These are phyloP conservation scores for Fraxinus xanthoxyloides DNA, from an alignment of 305 asterid genomes.

Conservation along the genomic window DNA sequence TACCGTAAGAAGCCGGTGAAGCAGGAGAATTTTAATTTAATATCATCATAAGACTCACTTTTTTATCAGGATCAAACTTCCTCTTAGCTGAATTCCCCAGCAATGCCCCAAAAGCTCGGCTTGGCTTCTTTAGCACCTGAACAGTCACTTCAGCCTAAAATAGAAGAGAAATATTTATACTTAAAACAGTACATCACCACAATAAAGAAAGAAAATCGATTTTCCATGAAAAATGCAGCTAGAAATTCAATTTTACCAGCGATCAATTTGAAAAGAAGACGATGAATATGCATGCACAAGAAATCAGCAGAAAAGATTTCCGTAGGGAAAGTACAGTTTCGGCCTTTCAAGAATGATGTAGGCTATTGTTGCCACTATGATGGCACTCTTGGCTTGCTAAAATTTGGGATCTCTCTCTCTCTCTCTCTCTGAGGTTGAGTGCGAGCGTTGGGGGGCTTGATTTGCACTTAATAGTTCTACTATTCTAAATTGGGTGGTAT, in stretches of 20 bases:
- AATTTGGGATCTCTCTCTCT: not conserved
- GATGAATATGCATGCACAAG: not conserved
- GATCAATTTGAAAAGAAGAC: not conserved
- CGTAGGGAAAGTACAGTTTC: not conserved
- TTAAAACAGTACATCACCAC: not conserved
- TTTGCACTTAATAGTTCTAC: not conserved
- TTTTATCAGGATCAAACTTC: slow-evolving; percentile 61
- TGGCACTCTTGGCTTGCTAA: not conserved
- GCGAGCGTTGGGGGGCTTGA: not conserved
- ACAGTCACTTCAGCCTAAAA: slow-evolving; percentile 64
- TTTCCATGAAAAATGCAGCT: not conserved
- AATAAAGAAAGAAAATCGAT: not conserved
- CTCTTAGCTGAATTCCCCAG: slow-evolving; percentile 71
- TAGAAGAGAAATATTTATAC: slow-evolving; percentile 10
- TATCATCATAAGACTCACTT: slow-evolving; percentile 39
- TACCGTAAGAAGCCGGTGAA: slow-evolving; percentile 6
- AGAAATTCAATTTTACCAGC: not conserved
- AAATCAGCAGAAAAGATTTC: slow-evolving; percentile 14
- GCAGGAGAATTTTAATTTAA: slow-evolving; percentile 8
- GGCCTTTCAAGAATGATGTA: not conserved
- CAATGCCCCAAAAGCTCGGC: slow-evolving; percentile 78
- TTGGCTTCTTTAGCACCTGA: slow-evolving; percentile 75
- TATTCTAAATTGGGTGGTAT: not conserved
- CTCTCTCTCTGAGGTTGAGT: not conserved
- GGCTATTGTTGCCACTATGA: not conserved